These are phyloP conservation scores for Plasmodium chabaudi DNA, from an alignment of 169 alveolate genomes.

Conservation along the genomic window DNA sequence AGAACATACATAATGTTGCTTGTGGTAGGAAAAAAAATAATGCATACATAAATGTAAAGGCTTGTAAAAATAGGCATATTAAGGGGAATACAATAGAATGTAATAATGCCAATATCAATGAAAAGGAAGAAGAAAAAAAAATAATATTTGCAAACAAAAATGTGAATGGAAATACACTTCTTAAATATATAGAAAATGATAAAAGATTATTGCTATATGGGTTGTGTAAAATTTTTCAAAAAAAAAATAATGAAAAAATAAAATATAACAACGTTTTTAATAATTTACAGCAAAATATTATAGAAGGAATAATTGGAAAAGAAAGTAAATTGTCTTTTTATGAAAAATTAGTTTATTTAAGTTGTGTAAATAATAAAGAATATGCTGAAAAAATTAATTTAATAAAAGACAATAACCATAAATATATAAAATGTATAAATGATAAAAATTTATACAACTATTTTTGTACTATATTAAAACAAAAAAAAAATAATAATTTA, in stretches of 20 bases:
- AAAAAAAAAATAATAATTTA: slow-evolving; percentile 36
- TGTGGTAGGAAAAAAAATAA: too few species aligned
- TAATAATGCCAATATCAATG: too few species aligned
- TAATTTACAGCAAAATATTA: slow-evolving; percentile 3
- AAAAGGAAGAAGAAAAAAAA: too few species aligned
- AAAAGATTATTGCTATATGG: slow-evolving; percentile 44
- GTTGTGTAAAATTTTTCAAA: slow-evolving; percentile 24
- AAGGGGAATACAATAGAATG: too few species aligned
- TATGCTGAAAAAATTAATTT: slow-evolving; percentile 48
- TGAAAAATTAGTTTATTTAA: slow-evolving; percentile 53
- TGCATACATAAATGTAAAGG: too few species aligned
- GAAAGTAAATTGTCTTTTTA: not conserved
- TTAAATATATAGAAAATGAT: slow-evolving; percentile 26
- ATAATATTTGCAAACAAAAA: slow-evolving; percentile 13
- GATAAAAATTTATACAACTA: slow-evolving; percentile 50
- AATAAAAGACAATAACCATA: slow-evolving; percentile 4
- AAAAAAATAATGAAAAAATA: not conserved
- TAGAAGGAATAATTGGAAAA: slow-evolving; percentile 9
- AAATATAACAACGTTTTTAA: not conserved
- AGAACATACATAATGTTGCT: too few species aligned
- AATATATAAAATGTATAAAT: slow-evolving; percentile 6
- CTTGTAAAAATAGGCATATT: too few species aligned
- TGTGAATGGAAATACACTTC: slow-evolving; percentile 15
- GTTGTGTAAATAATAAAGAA: slow-evolving; percentile 34
- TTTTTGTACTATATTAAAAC: slow-evolving; percentile 38